phyloP scores from a whole-genome alignment of 345 rosid species.

The Eutrema heterophyllum region DNA sequence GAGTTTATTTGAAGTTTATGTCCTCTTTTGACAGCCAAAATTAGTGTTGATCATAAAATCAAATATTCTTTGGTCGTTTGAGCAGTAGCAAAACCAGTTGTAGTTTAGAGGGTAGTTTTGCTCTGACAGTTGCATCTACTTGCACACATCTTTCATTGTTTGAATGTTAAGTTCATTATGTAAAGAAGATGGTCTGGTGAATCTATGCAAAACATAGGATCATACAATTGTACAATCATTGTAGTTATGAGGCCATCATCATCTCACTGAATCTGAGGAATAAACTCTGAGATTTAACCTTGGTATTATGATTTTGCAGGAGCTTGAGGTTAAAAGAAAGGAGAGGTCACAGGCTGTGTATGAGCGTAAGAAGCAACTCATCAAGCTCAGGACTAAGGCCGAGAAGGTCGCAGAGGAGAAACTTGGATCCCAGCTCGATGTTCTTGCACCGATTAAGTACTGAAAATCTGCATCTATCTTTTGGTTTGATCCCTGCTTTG shows the following conservation, averaged over 20 bases:
- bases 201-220: not conserved
- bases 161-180: not conserved
- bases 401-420: slow-evolving; percentile 81
- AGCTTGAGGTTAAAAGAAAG: slow-evolving; percentile 81
- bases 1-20: not conserved
- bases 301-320: slow-evolving; percentile 34
- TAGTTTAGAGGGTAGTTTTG: not conserved
- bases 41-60: not conserved
- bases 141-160: not conserved
- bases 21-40: not conserved
- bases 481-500: not conserved
- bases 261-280: not conserved
- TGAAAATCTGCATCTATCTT: slow-evolving; percentile 21
- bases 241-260: not conserved
- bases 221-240: not conserved
- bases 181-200: not conserved
- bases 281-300: not conserved
- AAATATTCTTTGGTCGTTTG: not conserved
- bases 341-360: slow-evolving; percentile 59
- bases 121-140: not conserved
- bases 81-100: not conserved
- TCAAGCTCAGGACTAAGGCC: slow-evolving; percentile 71
- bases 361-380: slow-evolving; percentile 80
- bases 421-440: slow-evolving; percentile 67
- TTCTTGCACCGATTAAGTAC: slow-evolving; percentile 63